phyloP scores from a whole-genome alignment of 345 rosid genomes.

The Schrenkiella parvula region DNA sequence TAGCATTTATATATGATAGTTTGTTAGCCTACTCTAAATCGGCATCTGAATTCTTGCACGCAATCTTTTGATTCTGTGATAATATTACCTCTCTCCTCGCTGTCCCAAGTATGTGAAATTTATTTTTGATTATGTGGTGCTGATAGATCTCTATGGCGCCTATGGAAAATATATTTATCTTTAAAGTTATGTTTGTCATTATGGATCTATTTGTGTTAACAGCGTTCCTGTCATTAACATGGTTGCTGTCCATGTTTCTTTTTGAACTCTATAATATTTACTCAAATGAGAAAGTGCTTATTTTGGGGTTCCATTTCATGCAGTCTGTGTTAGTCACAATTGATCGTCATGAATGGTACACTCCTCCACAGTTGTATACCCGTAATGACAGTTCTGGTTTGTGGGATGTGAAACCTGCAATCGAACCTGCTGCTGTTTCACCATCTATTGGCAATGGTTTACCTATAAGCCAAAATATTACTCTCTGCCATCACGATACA shows the following conservation, averaged over 20 bases:
- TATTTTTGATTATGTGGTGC: neutral
- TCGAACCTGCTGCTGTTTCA: conserved; percentile 36
- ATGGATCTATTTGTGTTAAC: neutral
- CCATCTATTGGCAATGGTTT: conserved; percentile 37
- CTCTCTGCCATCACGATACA: conserved; percentile 39
- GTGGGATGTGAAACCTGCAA: conserved; percentile 73
- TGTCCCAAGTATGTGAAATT: neutral
- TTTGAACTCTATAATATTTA: conserved; percentile 4
- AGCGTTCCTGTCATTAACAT: neutral
- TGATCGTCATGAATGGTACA: conserved; percentile 98
- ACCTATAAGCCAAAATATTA: conserved; percentile 23
- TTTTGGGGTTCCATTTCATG: conserved; percentile 27
- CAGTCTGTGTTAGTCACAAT: conserved; percentile 85
- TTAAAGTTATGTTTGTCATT: neutral
- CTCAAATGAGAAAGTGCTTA: conserved; percentile 20
- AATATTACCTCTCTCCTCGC: neutral
- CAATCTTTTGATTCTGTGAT: conserved; percentile 13
- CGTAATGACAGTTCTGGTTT: conserved; percentile 87
- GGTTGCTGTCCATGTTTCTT: conserved; percentile 1
- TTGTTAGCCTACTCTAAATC: neutral
- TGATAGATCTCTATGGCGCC: conserved; percentile 1
- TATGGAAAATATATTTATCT: neutral
- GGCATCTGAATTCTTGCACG: conserved; percentile 2
- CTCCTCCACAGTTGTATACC: conserved; percentile 80
- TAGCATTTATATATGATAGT: neutral